phyloP scores from a whole-genome alignment of 73 alveolate genomes.

The Uronychia setigera region DNA sequence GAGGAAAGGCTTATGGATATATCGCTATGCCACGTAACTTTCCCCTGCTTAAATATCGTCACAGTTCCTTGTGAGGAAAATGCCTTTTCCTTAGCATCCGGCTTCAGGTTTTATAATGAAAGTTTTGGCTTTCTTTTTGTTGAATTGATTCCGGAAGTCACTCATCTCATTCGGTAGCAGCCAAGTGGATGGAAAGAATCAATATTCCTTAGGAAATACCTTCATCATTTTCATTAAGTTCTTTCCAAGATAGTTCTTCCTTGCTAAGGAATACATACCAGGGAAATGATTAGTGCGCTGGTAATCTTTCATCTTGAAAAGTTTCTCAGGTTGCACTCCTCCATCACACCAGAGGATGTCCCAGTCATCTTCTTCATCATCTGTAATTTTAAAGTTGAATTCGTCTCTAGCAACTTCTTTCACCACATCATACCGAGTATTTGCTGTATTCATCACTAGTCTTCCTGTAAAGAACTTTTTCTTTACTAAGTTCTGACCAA shows the following conservation, averaged over 20 bases:
- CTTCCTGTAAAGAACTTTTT: too few species aligned
- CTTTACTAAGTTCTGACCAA: too few species aligned
- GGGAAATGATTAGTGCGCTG: slow-evolving; percentile 87
- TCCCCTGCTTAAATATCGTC: slow-evolving; percentile 65
- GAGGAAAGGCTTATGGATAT: slow-evolving; percentile 74
- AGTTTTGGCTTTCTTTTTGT: slow-evolving; percentile 31
- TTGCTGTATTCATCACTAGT: too few species aligned
- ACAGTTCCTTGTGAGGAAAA: slow-evolving; percentile 31
- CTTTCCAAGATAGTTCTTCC: slow-evolving; percentile 79
- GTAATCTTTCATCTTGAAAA: slow-evolving; percentile 44
- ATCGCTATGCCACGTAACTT: slow-evolving; percentile 92
- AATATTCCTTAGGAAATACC: slow-evolving; percentile 65
- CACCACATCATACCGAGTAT: slow-evolving; percentile 47
- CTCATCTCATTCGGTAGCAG: slow-evolving; percentile 76
- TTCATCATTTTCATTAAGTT: slow-evolving; percentile 69
- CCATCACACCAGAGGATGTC: slow-evolving; percentile 60
- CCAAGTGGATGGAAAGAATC: slow-evolving; percentile 79
- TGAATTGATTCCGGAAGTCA: slow-evolving; percentile 46
- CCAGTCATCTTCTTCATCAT: slow-evolving; percentile 57
- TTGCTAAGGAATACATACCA: slow-evolving; percentile 79
- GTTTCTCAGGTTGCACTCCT: slow-evolving; percentile 53
- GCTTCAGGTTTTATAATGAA: slow-evolving; percentile 64
- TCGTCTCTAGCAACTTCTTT: slow-evolving; percentile 36
- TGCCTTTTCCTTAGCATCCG: slow-evolving; percentile 67
- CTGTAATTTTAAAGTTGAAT: slow-evolving; percentile 48